Evolutionary conservation across 306 rosid species (phyloP), one percentile per base, ranked within the genome.

Genomic region (Inga leiocalycina): DNA sequence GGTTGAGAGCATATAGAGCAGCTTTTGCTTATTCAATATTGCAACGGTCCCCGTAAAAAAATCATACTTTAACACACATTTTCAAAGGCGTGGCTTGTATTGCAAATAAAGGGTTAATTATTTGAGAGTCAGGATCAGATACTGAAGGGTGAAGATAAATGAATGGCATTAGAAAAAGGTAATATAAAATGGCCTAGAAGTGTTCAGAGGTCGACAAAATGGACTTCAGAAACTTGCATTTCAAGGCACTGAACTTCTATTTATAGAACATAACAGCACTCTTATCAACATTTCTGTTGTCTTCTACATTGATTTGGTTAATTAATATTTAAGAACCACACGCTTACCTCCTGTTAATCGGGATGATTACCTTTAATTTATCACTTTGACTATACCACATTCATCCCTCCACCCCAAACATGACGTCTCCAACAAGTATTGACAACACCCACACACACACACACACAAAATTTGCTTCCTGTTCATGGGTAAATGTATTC

Each of bases 211-310:
- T 49, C 35, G 78, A 69, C 74, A 30, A 34, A 59, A 75, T 32
- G 76, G 51, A 68, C 74, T 57, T 34, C 2, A 30, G 74, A 71
- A 61, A 39, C 86, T 61, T 77, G 14, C 56, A 71, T 70, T 8
- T 61, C 10, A 41, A 83, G 79, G 69, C 45, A 65, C 32, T 65
- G 67, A 74, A 37, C 76, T 81, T 81, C 70, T 67, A 66, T 11
- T 51, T 66, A 11, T 48, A 76, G 75, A 44, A 73, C 30, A 13
- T 30, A 57, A 71, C 78, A 56, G 41, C 78, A 15, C 24, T 24
- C 17, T 54, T 56, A 43, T 44, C 71, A 20, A 84, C 43, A 5
- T 17, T 19, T 16, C 43, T 35, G 8, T 13, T 80, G 45, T 57
- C 59, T 41, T 48, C 16, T 24, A 66, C 72, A 68, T 61, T 7